A percentile compares a stretch with the other conserved stretches of the same genome.
These are phyloP conservation scores for Chrysanthemum seticuspe DNA, from an alignment of 129 eudicot species.

Conservation along the genomic window DNA sequence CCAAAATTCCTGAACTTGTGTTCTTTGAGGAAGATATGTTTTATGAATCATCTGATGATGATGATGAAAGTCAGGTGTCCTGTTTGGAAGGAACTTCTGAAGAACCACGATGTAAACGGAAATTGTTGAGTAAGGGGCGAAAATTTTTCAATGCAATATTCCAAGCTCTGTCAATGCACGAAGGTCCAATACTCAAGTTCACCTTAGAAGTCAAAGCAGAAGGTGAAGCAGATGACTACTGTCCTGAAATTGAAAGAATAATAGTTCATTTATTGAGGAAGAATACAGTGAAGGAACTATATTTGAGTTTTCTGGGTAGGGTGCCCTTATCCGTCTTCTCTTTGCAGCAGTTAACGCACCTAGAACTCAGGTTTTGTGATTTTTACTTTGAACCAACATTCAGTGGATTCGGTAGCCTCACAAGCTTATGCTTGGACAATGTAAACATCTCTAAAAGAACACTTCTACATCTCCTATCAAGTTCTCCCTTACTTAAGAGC, in stretches of 20 bases:
- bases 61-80: neutral
- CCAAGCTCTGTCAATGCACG: neutral
- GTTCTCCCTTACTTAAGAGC: neutral
- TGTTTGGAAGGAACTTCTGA: too few relatives aligned
- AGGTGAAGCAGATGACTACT: neutral
- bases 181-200: neutral
- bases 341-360: neutral
- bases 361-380: neutral
- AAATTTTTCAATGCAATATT: neutral
- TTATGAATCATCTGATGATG: neutral
- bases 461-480: neutral
- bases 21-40: neutral
- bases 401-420: neutral
- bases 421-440: neutral
- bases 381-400: neutral
- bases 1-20: slow-evolving; percentile 1
- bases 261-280: neutral
- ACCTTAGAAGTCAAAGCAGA: neutral
- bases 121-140: too few relatives aligned
- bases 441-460: neutral
- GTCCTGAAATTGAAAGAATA: neutral
- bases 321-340: neutral
- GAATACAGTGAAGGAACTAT: neutral
- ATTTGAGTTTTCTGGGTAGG: neutral
- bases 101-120: too few relatives aligned